Conservation (phyloP, 805 yeast species). For the Starmerella scarabaei region DNA sequence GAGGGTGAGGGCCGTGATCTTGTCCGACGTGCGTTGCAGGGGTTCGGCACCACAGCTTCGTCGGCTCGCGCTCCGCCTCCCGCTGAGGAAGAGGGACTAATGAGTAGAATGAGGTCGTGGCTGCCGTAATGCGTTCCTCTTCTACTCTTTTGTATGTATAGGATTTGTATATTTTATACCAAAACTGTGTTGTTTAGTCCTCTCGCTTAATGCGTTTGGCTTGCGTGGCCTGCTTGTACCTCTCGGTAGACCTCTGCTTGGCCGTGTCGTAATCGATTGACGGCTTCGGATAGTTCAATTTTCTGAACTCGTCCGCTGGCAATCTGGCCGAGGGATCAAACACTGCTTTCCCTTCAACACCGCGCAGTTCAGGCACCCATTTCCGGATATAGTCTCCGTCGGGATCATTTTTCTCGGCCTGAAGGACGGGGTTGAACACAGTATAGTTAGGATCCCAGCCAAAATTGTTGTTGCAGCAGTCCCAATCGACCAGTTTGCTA, state of each 20-base stretch:
- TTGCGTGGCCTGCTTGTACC: conserved; percentile 11
- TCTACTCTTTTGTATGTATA: not conserved
- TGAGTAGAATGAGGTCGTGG: not conserved
- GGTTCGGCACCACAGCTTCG: conserved; percentile 1
- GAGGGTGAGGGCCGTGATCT: conserved; percentile 28
- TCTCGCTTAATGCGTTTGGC: conserved; percentile 1
- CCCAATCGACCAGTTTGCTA: conserved; percentile 39
- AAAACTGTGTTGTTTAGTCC: not conserved
- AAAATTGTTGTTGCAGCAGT: conserved; percentile 41
- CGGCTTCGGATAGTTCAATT: conserved; percentile 17
- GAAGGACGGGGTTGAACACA: conserved; percentile 40
- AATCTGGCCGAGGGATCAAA: conserved; percentile 28
- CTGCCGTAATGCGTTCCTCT: not conserved
- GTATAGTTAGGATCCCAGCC: conserved; percentile 55
- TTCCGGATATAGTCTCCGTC: conserved; percentile 35
- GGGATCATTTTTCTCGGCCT: conserved; percentile 38
- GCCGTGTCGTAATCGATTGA: conserved; percentile 7
- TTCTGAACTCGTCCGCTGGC: conserved; percentile 9
- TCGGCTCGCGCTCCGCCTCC: not conserved
- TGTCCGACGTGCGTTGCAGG: conserved; percentile 24
- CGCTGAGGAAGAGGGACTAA: conserved; percentile 1
- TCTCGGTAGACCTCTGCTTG: conserved; percentile 10
- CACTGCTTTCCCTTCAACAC: conserved; percentile 25
- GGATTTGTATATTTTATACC: not conserved
- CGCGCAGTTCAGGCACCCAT: conserved; percentile 39